Conservation (phyloP, 345 rosid species). For the Lumnitzera littorea region DNA sequence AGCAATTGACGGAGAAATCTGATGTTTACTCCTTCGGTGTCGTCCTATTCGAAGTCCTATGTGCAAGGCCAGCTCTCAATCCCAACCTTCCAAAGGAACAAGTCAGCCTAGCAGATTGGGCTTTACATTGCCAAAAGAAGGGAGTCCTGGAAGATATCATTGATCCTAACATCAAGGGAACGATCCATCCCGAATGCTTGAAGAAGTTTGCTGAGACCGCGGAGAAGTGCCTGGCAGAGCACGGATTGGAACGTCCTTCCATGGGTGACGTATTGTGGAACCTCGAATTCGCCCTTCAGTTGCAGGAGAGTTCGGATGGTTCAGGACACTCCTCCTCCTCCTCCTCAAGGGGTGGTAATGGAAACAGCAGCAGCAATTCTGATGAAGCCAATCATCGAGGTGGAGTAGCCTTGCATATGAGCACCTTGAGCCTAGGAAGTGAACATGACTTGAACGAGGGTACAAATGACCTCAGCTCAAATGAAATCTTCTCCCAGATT, state of each 20-base stretch:
- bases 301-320: conserved; percentile 38
- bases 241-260: conserved; percentile 46
- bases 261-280: conserved; percentile 81
- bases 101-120: conserved; percentile 90
- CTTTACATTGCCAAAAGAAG: conserved; percentile 39
- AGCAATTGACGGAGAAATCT: conserved; percentile 80
- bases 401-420: conserved; percentile 5
- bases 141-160: conserved; percentile 49
- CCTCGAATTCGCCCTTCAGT: conserved; percentile 57
- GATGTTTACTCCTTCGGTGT: conserved; percentile 90
- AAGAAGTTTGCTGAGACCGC: conserved; percentile 57
- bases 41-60: conserved; percentile 67
- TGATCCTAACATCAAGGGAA: conserved; percentile 52
- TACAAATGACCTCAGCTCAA: conserved; percentile 20
- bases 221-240: conserved; percentile 45
- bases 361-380: conserved; percentile 9
- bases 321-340: conserved; percentile 5
- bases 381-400: conserved; percentile 15
- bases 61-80: conserved; percentile 69
- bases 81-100: conserved; percentile 69
- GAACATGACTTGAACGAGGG: conserved; percentile 21
- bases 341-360: conserved; percentile 1
- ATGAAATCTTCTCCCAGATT: conserved; percentile 50
- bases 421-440: conserved; percentile 20
- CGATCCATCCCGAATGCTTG: conserved; percentile 40